Evolutionary conservation across 2,329 filamentous ascomycete genomes (phyloP), one percentile per base, ranked within the genome.

Genomic region (Thielaviopsis populi): DNA sequence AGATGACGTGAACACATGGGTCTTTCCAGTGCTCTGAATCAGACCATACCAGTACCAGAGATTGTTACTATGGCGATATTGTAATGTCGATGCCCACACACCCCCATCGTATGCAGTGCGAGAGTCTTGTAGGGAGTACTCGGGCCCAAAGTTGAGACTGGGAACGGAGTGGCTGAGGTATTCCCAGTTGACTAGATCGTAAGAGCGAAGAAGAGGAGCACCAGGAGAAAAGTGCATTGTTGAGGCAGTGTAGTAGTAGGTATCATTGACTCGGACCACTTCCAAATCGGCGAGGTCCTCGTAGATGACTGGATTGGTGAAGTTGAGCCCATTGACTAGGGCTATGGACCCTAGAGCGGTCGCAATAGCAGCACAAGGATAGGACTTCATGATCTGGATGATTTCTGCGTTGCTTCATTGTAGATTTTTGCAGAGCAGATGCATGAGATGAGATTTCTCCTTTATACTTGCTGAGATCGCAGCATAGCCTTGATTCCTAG

Each of bases 221-320:
- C 82, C 81, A 0, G 82, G 75, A 67, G 83, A 84, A 11, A 83
- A 77, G 69, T 83, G 83, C 68, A 83, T 82, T 8, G 80, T 79
- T 2, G 82, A 80, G 68, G 81, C 81, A 66, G 83, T 78, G 48
- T 71, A 68, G 63, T 70, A 73, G 66, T 69, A 73, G 0, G 68
- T 70, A 3, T 68, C 70, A 37, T 71, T 67, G 8, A 73, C 69
- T 7, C 68, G 67, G 3, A 70, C 66, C 17, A 70, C 65, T 5
- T 71, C 72, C 1, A 72, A 71, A 50, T 74, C 72, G 11, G 72
- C 70, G 3, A 69, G 66, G 65, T 72, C 73, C 5, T 71, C 72
- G 8, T 72, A 69, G n/a, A 72, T 66, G 43, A 73, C 70, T 8
- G 72, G 72, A 42, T 72, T 71, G n/a, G 63, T 54, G 46, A 62